Base-by-base conservation (phyloP, 2,329 filamentous ascomycete genomes). In the Aureobasidium lini region DNA sequence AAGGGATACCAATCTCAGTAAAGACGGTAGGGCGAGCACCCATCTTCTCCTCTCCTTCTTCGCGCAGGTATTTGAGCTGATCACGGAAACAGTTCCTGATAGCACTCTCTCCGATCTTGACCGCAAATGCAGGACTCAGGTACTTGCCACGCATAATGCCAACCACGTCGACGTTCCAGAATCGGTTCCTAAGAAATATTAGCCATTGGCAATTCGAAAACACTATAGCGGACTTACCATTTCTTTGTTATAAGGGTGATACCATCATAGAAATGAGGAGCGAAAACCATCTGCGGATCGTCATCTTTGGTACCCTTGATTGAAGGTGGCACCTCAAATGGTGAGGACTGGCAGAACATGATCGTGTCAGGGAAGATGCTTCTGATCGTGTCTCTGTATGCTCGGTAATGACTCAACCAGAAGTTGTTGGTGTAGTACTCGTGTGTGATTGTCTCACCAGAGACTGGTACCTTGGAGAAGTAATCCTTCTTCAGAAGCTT, bases 171-270 rank as follows among this genome's bases (percentile, higher is more conserved):
- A 99, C 88, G 66, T 99, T 99, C 88, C 94, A 99, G 15, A 88
- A 85, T 40, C 92, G 88, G 70, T 97, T 99, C 81, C 80, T 82
- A 31, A 11, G 47, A 15, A 34, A 37, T 67, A 64, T 69, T 15
- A 67, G 63, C 10, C 31, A 18, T 5, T 10, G 6, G 2, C 4
- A 3, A 9, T 31, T 6, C 9, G 6, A 6, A 11, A 8, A 2
- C 8, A 18, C 32, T 8, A 3, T 6, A 47, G 2, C 36, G 28
- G 11, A 63, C 66, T 54, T 65, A 75, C 94, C 94, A 99, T 72
- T 96, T 95, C 75, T 99, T 99, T 11, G 90, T 97, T 82, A 99
- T 89, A 4, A 99, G 79, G 0, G 94, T 99, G 59, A 99, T 88
- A 10, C 94, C 94, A 67, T 99, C 94, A 72, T 99, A 99, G 71